Conservation (phyloP, 768 basidiomycete species). For the Hericium rajendrae region DNA sequence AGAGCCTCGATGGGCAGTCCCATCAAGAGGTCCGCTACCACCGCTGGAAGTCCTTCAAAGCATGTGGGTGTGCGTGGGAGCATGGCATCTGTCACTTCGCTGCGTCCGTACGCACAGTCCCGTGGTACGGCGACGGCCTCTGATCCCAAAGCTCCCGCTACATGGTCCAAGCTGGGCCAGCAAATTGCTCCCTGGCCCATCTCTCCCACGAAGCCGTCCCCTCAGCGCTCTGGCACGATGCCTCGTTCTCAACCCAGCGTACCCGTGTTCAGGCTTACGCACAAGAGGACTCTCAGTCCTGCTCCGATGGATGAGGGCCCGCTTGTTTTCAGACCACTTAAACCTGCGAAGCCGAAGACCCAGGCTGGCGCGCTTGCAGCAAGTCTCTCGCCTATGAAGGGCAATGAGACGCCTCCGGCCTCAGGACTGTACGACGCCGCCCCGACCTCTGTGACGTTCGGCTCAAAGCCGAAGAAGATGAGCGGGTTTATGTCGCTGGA, state of each 20-base stretch:
- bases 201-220: constrained; percentile 28
- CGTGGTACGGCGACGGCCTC: constrained; percentile 11
- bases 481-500: constrained; percentile 1
- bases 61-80: constrained; percentile 24
- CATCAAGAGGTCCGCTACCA: constrained; percentile 18
- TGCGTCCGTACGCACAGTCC: constrained; percentile 39
- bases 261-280: constrained; percentile 21
- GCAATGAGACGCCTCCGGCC: neutral
- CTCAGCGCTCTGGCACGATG: constrained; percentile 17
- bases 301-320: constrained; percentile 48
- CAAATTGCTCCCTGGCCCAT: constrained; percentile 58
- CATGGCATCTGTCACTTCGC: constrained; percentile 35
- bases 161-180: constrained; percentile 27
- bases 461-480: neutral
- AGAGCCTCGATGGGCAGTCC: constrained; percentile 22
- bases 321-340: constrained; percentile 49
- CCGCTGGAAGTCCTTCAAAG: constrained; percentile 18
- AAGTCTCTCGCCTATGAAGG: neutral
- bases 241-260: neutral
- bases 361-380: neutral
- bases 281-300: constrained; percentile 49
- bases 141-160: constrained; percentile 5
- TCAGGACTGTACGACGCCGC: neutral
- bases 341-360: constrained; percentile 32
- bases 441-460: constrained; percentile 1